Conservation (phyloP, 495 filamentous ascomycete species). For the Annulohypoxylon stygium region DNA sequence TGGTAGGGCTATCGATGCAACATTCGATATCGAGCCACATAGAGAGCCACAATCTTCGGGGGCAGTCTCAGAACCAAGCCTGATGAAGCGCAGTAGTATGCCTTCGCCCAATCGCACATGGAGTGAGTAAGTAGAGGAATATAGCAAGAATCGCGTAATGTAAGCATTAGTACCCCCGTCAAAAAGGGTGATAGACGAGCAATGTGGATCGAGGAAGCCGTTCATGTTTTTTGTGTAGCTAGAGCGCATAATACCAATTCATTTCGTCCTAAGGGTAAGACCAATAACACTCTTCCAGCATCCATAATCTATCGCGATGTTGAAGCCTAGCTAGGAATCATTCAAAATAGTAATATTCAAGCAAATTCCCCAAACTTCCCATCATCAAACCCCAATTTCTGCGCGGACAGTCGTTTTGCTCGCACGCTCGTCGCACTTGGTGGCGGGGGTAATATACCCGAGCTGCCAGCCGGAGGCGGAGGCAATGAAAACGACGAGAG, state of each 20-base stretch:
- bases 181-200: not conserved
- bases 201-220: slow-evolving; percentile 19
- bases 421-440: slow-evolving; percentile 69
- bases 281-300: not conserved
- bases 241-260: slow-evolving; percentile 23
- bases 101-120: slow-evolving; percentile 45
- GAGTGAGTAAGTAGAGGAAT: not conserved
- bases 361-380: slow-evolving; percentile 76
- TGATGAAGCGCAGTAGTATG: slow-evolving; percentile 52
- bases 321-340: slow-evolving; percentile 7
- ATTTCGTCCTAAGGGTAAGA: slow-evolving; percentile 18
- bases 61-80: slow-evolving; percentile 2
- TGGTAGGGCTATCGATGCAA: not conserved
- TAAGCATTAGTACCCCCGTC: not conserved
- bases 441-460: slow-evolving; percentile 68
- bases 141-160: not conserved
- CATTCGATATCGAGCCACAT: not conserved
- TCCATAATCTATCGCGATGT: not conserved
- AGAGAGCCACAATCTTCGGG: slow-evolving; percentile 22
- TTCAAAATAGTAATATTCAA: slow-evolving; percentile 41
- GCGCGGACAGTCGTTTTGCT: slow-evolving; percentile 63
- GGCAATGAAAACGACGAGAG: slow-evolving; percentile 66
- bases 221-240: slow-evolving; percentile 15
- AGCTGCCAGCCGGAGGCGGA: slow-evolving; percentile 59
- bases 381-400: slow-evolving; percentile 73